A percentile compares a stretch with the other conserved stretches of the same genome.
These are phyloP conservation scores for Glycine latifolia DNA, from an alignment of 306 rosid species.

Conservation along the genomic window DNA sequence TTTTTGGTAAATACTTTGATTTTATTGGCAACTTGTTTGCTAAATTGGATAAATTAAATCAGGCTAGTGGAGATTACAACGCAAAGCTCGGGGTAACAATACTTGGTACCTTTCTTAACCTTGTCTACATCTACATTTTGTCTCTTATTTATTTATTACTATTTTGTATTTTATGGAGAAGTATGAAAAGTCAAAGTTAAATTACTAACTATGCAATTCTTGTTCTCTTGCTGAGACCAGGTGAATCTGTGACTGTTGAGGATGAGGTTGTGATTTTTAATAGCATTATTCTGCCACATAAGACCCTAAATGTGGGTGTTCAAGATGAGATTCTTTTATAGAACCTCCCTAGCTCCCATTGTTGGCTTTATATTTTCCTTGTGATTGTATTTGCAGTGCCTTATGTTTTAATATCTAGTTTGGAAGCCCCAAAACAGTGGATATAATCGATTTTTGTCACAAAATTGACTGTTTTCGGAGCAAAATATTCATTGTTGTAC, in stretches of 20 bases:
- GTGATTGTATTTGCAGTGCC: slow-evolving; percentile 20
- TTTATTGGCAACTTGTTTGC: slow-evolving; percentile 23
- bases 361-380: slow-evolving; percentile 17
- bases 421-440: slow-evolving; percentile 26
- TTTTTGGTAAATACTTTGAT: background rate
- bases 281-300: slow-evolving; percentile 92
- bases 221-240: slow-evolving; percentile 57
- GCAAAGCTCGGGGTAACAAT: slow-evolving; percentile 91
- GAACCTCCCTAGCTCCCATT: slow-evolving; percentile 28
- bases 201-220: slow-evolving; percentile 33
- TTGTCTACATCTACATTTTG: slow-evolving; percentile 19
- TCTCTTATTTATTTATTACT: background rate
- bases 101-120: slow-evolving; percentile 64
- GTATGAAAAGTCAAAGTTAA: background rate
- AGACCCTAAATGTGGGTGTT: slow-evolving; percentile 87
- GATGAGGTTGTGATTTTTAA: slow-evolving; percentile 91
- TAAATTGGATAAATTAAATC: slow-evolving; percentile 50
- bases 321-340: slow-evolving; percentile 94
- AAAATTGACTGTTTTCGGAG: background rate
- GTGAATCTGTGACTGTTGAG: slow-evolving; percentile 89
- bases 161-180: background rate
- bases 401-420: slow-evolving; percentile 30
- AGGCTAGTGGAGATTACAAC: slow-evolving; percentile 89
- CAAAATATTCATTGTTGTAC: slow-evolving; percentile 9
- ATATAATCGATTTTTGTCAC: slow-evolving; percentile 22